Base-by-base conservation (phyloP, 352 stramenopile genomes). In the Phytopythium sindhum region DNA sequence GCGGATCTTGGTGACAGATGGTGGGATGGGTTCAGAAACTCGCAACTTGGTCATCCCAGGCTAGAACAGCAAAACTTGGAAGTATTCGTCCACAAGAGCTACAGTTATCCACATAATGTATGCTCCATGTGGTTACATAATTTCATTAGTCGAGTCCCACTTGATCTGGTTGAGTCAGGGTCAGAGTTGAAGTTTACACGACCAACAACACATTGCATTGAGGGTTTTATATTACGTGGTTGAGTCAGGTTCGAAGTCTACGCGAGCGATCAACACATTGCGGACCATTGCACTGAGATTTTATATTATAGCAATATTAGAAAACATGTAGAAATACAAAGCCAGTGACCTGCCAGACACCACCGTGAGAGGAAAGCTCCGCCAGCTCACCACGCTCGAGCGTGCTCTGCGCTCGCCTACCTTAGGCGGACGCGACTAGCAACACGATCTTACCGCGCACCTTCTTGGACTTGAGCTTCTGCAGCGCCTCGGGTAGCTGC, bases 401-500 rank as follows among this genome's bases (percentile, higher is more conserved):
- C 23, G 50, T 21, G 10, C 15, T 42, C 48, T 15, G 47, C 24
- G 14, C 42, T 12, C 42, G 42, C 4, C 42, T 11, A 28, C 29
- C 52, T 21, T 57, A 57, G 19, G 21, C 17, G 26, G 56, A 52
- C 15, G 51, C 29, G 19, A 78, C 69, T 17, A 64, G 63, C 11
- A 88, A 72, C 41, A 88, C 70, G 21, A 89, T 77, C 66, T 89
- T 89, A 41, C 78, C 80, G 57, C 71, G 73, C 7, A 72, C 72
- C 21, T 71, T 69, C 55, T 70, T 65, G 26, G 61, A 63, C 64
- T 78, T 72, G 9, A 84, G 60, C 59, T 80, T 66, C 24, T 71
- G 58, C 57, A 86, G 68, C 50, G 66, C 79, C 29, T 70, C 68
- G 21, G 63, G 57, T 3, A 86, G 57, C 57, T 75, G 58, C 48